phyloP scores from a whole-genome alignment of 2,329 filamentous ascomycete genomes.

The Spiromastix sp. region DNA sequence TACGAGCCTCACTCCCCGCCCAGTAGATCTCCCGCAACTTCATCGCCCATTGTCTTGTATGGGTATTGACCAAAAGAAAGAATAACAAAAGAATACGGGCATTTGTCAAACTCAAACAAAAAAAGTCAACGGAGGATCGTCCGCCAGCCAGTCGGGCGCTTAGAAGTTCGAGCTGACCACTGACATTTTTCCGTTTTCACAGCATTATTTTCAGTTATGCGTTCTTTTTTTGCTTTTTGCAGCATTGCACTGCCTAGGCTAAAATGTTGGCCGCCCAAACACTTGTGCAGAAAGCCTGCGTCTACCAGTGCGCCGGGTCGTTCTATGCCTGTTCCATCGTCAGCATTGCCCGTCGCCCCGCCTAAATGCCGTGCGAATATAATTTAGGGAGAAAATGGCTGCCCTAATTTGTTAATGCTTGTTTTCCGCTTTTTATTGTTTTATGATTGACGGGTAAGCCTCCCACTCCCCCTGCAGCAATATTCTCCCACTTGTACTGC shows the following conservation, averaged over 20 bases:
- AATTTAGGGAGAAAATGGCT: no score
- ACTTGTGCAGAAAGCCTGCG: not conserved
- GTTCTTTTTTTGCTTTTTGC: not conserved
- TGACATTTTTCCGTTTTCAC: not conserved
- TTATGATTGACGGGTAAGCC: no score
- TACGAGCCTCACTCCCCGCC: constrained; percentile 7
- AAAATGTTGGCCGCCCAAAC: not conserved
- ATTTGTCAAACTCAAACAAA: not conserved
- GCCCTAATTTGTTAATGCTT: no score
- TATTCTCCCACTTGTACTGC: not conserved
- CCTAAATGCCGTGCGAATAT: no score
- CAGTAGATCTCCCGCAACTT: constrained; percentile 11
- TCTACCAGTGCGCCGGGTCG: not conserved
- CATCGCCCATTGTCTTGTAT: constrained; percentile 4
- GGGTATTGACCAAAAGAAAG: not conserved
- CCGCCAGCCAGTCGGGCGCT: no score
- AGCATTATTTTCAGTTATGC: not conserved
- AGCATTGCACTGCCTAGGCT: not conserved
- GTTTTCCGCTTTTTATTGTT: no score
- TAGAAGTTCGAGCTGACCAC: no score
- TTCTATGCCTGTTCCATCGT: not conserved
- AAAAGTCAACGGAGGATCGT: not conserved
- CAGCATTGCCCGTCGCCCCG: no score
- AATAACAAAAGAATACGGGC: not conserved
- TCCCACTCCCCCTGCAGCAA: not conserved